Base-by-base conservation (phyloP, 2,329 filamentous ascomycete genomes). In the Uncinocarpus reesii region DNA sequence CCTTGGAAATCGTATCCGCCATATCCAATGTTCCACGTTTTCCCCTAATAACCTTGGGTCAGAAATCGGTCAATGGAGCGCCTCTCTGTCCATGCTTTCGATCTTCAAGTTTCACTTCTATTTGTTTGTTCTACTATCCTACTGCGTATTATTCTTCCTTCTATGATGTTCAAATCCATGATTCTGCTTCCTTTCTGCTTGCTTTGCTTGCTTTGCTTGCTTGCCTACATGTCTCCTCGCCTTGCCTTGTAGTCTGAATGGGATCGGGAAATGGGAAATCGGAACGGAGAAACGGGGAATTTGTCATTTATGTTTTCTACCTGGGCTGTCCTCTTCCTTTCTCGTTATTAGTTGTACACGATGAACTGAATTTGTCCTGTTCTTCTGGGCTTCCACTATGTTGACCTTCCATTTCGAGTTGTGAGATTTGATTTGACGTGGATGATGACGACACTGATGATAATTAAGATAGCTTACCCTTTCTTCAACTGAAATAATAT, bases 101-200 rank as follows among this genome's bases (percentile, higher is more conserved):
- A 28, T 7, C 2, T 7, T 28, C 11, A 18, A 15, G 28, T 36
- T 35, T 21, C 8, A 16, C n/a, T 21, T 18, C 16, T 21, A 8
- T 38, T 23, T 20, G n/a, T 34, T n/a, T 29, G 2, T 21, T 15
- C 34, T 38, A 21, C 3, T n/a, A 28, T 15, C 11, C 8, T 45
- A n/a, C 20, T 36, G 7, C 31, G 15, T 18, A 6, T 40, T 16
- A 31, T 37, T 31, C 16, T 41, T 34, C 24, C 11, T 47, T 47
- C 45, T 47, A 47, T 47, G 45, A 47, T 47, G 45, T 47, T 47
- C 45, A 41, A n/a, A 40, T 24, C 41, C 36, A 47, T 21, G 35
- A 34, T 28, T 29, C 26, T 18, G n/a, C 15, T 47, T 29, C 24
- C 15, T 47, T 16, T 35, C 40, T 40, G 13, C 43, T 46, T 46